Evolutionary conservation across 2,329 filamentous ascomycete genomes (phyloP).

Genomic region (Botrytis medusae): DNA sequence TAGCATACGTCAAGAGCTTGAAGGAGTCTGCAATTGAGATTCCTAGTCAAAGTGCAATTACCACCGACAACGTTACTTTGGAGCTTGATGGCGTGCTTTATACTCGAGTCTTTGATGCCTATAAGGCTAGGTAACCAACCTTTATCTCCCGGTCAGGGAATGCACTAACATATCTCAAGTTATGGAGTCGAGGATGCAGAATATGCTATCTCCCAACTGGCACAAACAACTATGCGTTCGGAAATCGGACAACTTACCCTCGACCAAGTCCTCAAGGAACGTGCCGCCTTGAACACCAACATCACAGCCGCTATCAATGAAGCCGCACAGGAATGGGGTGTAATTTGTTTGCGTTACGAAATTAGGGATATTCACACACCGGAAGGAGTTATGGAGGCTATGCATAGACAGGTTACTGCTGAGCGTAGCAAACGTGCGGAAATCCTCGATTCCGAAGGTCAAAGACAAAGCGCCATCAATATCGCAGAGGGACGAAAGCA

Average conservation of each 20-base stretch:
- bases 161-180: conserved; percentile 47
- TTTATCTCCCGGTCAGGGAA: background rate
- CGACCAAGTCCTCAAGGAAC: conserved; percentile 97
- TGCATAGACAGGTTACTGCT: conserved; percentile 97
- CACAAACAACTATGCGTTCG: conserved; percentile 97
- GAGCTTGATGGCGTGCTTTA: conserved; percentile 95
- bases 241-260: conserved; percentile 96
- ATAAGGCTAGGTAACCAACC: conserved; percentile 78
- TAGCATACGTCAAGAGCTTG: conserved; percentile 95
- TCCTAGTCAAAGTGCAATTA: conserved; percentile 95
- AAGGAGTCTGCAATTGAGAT: conserved; percentile 98
- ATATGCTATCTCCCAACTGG: conserved; percentile 96
- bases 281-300: conserved; percentile 92
- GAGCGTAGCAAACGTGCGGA: conserved; percentile 97
- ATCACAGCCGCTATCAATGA: conserved; percentile 99
- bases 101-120: conserved; percentile 94
- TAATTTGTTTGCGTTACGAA: conserved; percentile 94
- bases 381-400: conserved; percentile 88
- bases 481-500: conserved; percentile 98
- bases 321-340: conserved; percentile 93
- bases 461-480: conserved; percentile 96
- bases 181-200: conserved; percentile 98
- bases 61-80: conserved; percentile 95
- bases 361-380: conserved; percentile 98
- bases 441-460: conserved; percentile 95